Percentiles rank a stretch among this genome's conserved stretches.
Conservation (phyloP, 768 basidiomycete genomes). For the Tricholoma saponaceum region DNA sequence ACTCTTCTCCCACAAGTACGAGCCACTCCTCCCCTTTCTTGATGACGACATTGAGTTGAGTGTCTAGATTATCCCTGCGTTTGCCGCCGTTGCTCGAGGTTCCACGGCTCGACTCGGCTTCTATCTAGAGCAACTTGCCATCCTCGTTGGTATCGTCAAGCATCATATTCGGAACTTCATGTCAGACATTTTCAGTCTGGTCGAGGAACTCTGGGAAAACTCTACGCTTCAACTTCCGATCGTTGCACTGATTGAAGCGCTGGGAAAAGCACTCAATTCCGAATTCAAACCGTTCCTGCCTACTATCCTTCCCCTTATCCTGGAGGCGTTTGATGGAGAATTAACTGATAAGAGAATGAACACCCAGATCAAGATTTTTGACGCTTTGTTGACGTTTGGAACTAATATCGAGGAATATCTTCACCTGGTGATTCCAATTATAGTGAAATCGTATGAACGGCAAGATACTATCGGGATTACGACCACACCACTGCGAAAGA, state of each 20-base stretch:
- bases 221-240: slow-evolving; percentile 82
- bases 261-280: slow-evolving; percentile 90
- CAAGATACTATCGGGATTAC: slow-evolving; percentile 55
- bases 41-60: slow-evolving; percentile 8
- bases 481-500: slow-evolving; percentile 71
- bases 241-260: slow-evolving; percentile 86
- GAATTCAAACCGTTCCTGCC: slow-evolving; percentile 98
- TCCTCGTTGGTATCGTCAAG: slow-evolving; percentile 93
- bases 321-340: slow-evolving; percentile 91
- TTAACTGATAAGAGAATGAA: slow-evolving; percentile 70
- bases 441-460: slow-evolving; percentile 87
- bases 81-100: slow-evolving; percentile 80
- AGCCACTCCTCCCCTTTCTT: neutral
- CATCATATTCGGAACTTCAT: slow-evolving; percentile 95
- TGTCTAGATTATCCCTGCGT: slow-evolving; percentile 86
- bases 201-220: slow-evolving; percentile 91
- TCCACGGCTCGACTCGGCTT: slow-evolving; percentile 82
- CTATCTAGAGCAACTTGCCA: slow-evolving; percentile 92
- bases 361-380: slow-evolving; percentile 88
- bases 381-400: slow-evolving; percentile 93
- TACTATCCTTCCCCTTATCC: slow-evolving; percentile 79
- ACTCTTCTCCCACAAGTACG: slow-evolving; percentile 88
- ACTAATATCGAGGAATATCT: slow-evolving; percentile 97
- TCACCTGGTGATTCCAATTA: slow-evolving; percentile 93
- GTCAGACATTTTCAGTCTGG: slow-evolving; percentile 76